Conservation (phyloP, 345 rosid genomes). For the Clarkia xantiana region DNA sequence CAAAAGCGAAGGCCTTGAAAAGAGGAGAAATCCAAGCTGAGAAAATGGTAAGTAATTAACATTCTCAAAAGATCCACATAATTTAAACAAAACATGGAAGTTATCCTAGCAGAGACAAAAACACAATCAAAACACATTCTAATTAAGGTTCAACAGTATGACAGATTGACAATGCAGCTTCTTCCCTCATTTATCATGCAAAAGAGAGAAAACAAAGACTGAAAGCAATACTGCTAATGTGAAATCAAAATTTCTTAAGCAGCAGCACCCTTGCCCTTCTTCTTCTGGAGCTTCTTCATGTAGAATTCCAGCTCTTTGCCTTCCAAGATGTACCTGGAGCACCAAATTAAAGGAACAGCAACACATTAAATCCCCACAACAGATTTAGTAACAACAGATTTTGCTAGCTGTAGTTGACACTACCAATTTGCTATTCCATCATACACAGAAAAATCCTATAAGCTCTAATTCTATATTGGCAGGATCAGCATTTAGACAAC, state of each 20-base stretch:
- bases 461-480: no score
- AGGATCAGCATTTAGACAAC: no score
- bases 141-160: not conserved
- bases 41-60: no score
- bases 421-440: no score
- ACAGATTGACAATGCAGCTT: not conserved
- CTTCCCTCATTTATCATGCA: not conserved
- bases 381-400: no score
- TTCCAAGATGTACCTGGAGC: constrained; percentile 27
- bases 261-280: constrained; percentile 35
- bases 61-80: no score
- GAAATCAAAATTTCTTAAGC: constrained; percentile 5
- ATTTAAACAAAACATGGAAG: not conserved
- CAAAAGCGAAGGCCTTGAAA: no score
- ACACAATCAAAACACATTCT: constrained; percentile 1
- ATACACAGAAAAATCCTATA: no score
- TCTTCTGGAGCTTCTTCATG: constrained; percentile 35
- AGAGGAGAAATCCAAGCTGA: no score
- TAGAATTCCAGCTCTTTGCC: constrained; percentile 35
- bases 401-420: no score
- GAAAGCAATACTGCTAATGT: not conserved
- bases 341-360: not conserved
- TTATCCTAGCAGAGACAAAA: not conserved
- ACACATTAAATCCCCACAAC: no score
- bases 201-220: not conserved